Percentiles rank a stretch among this genome's conserved stretches.
Conservation (phyloP, 176 grass and related monocot species). For the Elaeis guineensis region DNA sequence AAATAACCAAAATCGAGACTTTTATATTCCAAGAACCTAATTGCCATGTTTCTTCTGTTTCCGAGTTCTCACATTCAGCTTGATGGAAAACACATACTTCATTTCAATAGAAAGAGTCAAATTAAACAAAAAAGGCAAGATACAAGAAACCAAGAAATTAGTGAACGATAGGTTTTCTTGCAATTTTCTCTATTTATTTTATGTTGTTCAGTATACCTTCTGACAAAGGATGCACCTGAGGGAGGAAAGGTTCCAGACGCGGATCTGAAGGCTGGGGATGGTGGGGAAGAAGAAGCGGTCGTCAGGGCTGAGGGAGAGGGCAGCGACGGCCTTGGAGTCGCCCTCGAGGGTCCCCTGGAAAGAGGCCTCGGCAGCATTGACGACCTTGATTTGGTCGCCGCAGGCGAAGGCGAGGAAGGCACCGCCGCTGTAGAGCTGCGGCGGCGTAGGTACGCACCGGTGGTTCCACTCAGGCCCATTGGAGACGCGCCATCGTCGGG, state of each 20-base stretch:
- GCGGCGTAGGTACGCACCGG: conserved; percentile 48
- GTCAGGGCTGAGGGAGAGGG: conserved; percentile 50
- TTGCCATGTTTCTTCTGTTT: too few relatives aligned
- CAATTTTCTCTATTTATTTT: too few relatives aligned
- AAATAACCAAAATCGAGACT: too few relatives aligned
- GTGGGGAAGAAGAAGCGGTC: conserved; percentile 57
- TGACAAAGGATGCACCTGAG: conserved; percentile 59
- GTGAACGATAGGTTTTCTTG: too few relatives aligned
- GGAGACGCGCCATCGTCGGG: not conserved
- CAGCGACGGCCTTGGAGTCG: conserved; percentile 52
- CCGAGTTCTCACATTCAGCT: too few relatives aligned
- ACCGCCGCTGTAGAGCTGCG: conserved; percentile 80
- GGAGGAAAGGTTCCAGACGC: conserved; percentile 75
- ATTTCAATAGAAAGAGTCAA: too few relatives aligned
- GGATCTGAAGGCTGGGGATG: conserved; percentile 53
- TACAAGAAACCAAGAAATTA: too few relatives aligned
- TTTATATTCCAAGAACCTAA: too few relatives aligned
- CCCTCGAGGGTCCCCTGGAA: conserved; percentile 11
- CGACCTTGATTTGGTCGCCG: conserved; percentile 57
- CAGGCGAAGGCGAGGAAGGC: conserved; percentile 76
- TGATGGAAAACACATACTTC: too few relatives aligned
- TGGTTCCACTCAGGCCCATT: conserved; percentile 45
- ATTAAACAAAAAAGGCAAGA: too few relatives aligned
- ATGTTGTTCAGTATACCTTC: conserved; percentile 38
- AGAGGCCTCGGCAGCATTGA: conserved; percentile 36